These are phyloP conservation scores for Dalechampia spathulata DNA, from an alignment of 441 rosid species.

Conservation along the genomic window DNA sequence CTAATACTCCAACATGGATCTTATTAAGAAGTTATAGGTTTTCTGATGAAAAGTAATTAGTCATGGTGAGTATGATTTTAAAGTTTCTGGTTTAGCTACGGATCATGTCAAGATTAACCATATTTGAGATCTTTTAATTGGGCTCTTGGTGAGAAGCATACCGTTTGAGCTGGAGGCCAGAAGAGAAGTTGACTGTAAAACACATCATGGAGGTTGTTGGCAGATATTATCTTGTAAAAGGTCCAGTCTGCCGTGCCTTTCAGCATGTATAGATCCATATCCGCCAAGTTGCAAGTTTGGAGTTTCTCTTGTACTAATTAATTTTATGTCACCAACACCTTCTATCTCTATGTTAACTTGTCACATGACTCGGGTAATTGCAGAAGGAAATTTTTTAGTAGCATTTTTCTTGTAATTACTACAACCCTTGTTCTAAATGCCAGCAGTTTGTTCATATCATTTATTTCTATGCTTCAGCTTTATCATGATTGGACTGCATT, in stretches of 20 bases:
- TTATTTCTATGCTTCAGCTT: too few relatives aligned
- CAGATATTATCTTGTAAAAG: too few relatives aligned
- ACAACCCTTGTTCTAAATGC: too few relatives aligned
- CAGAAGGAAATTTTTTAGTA: slow-evolving; percentile 11
- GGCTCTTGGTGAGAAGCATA: background rate
- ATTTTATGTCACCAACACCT: slow-evolving; percentile 21
- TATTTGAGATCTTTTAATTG: background rate
- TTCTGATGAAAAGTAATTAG: slow-evolving; percentile 1
- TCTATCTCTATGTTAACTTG: slow-evolving; percentile 3
- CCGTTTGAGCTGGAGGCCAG: background rate
- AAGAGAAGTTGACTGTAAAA: slow-evolving; percentile 2
- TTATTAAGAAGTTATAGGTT: background rate
- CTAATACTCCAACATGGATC: background rate
- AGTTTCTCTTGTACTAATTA: slow-evolving; percentile 19
- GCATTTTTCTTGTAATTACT: slow-evolving; percentile 19
- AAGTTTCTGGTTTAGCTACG: background rate
- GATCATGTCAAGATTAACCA: background rate
- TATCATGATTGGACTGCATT: too few relatives aligned
- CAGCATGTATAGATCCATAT: slow-evolving; percentile 17
- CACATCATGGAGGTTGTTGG: slow-evolving; percentile 7
- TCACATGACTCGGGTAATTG: slow-evolving; percentile 8
- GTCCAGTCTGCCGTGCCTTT: background rate
- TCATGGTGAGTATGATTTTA: slow-evolving; percentile 1
- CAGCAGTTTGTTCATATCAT: too few relatives aligned
- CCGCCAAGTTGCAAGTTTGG: slow-evolving; percentile 7